phyloP scores from a whole-genome alignment of 2,329 filamentous ascomycete species.

The Ophiosphaerella korrae region DNA sequence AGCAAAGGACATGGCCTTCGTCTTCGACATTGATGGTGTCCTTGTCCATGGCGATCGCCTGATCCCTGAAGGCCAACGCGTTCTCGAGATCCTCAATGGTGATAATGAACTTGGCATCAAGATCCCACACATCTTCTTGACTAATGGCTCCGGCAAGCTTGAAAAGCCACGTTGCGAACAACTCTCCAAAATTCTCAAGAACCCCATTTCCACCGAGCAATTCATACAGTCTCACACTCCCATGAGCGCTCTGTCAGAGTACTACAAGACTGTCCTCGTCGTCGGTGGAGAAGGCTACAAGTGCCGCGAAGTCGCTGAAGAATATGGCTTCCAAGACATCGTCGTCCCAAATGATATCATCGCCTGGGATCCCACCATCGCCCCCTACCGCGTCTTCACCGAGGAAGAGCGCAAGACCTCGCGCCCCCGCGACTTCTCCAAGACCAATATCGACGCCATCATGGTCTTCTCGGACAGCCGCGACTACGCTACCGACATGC shows the following conservation, averaged over 20 bases:
- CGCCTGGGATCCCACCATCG: conserved; percentile 70
- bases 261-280: conserved; percentile 77
- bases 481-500: conserved; percentile 76
- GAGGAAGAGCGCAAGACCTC: conserved; percentile 70
- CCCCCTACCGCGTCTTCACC: conserved; percentile 71
- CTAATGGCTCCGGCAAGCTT: conserved; percentile 75
- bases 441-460: conserved; percentile 74
- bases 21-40: conserved; percentile 79
- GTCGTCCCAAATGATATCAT: conserved; percentile 76
- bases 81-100: conserved; percentile 73
- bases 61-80: conserved; percentile 69
- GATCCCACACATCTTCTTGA: conserved; percentile 76
- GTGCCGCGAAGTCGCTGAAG: conserved; percentile 73
- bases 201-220: conserved; percentile 70
- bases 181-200: conserved; percentile 68
- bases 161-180: conserved; percentile 69
- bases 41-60: conserved; percentile 73
- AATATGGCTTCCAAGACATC: conserved; percentile 75
- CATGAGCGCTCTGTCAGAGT: conserved; percentile 76
- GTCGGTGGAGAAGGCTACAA: conserved; percentile 77
- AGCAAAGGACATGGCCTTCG: conserved; percentile 81
- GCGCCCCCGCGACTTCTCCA: conserved; percentile 72
- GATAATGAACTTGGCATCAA: conserved; percentile 80
- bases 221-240: conserved; percentile 80
- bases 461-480: conserved; percentile 76